Percentiles rank a stretch among this genome's conserved stretches.
Evolutionary conservation across 2,329 filamentous ascomycete genomes (phyloP).

Genomic region (Pestalotiopsis sp.): DNA sequence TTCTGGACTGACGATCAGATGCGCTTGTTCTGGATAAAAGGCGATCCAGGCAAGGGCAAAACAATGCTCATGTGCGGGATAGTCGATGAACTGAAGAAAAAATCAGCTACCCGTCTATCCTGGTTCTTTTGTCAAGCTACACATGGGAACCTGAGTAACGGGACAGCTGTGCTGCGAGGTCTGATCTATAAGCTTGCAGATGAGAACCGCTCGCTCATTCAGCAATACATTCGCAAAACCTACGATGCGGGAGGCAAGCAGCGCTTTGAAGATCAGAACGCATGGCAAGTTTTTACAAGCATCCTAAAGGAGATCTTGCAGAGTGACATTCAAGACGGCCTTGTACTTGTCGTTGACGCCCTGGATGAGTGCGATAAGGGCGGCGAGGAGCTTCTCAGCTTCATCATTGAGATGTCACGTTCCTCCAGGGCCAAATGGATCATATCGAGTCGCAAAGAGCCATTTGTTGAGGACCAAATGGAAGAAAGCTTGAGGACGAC

Average conservation of each 20-base stretch:
- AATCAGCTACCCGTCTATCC: constrained; percentile 11
- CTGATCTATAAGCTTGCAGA: constrained; percentile 32
- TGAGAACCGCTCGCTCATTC: constrained; percentile 33
- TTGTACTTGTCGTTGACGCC: constrained; percentile 45
- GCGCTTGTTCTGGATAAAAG: constrained; percentile 29
- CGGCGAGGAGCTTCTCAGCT: constrained; percentile 33
- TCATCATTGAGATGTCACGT: constrained; percentile 29
- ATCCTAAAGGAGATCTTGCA: constrained; percentile 44
- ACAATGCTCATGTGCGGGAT: constrained; percentile 36
- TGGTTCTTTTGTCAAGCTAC: constrained; percentile 39
- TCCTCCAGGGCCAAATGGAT: constrained; percentile 41
- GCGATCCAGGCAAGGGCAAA: constrained; percentile 26
- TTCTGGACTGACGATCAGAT: constrained; percentile 26
- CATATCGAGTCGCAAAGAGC: constrained; percentile 45
- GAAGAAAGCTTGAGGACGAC: constrained; percentile 19
- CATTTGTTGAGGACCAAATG: constrained; percentile 36
- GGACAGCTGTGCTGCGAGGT: constrained; percentile 33
- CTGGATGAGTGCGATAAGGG: constrained; percentile 46
- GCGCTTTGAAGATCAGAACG: constrained; percentile 41
- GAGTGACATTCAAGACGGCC: constrained; percentile 32
- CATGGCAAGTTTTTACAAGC: constrained; percentile 38
- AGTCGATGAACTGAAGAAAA: constrained; percentile 26
- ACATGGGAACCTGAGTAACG: constrained; percentile 27
- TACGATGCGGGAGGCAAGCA: constrained; percentile 33
- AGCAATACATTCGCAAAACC: constrained; percentile 31